A percentile compares a stretch with the other conserved stretches of the same genome.
These are phyloP conservation scores for Geotrichum fermentans DNA, from an alignment of 1,139 yeast species.

Conservation along the genomic window DNA sequence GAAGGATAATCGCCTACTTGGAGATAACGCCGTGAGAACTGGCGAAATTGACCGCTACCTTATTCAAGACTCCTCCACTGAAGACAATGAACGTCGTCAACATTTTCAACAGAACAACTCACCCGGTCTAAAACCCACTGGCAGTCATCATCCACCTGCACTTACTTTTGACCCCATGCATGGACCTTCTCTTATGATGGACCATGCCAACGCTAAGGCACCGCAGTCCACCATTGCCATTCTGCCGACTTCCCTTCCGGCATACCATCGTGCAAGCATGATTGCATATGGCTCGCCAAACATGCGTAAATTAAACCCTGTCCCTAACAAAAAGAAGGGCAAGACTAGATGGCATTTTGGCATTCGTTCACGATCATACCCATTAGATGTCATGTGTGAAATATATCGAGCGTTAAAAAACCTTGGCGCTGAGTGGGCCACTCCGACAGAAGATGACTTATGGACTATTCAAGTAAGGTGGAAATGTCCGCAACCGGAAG, in stretches of 20 bases:
- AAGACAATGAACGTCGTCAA: slow-evolving; percentile 16
- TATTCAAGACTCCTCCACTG: slow-evolving; percentile 26
- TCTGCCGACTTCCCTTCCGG: slow-evolving; percentile 88
- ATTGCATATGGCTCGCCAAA: slow-evolving; percentile 39
- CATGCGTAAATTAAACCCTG: slow-evolving; percentile 59
- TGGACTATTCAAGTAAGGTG: slow-evolving; percentile 98
- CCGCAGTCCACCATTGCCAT: slow-evolving; percentile 69
- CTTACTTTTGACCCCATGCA: slow-evolving; percentile 31
- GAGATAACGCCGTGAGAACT: slow-evolving; percentile 26
- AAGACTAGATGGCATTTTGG: slow-evolving; percentile 99
- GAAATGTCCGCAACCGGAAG: slow-evolving; percentile 60
- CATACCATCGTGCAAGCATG: slow-evolving; percentile 92
- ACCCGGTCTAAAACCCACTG: slow-evolving; percentile 19
- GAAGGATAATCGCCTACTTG: slow-evolving; percentile 69
- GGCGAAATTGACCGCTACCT: slow-evolving; percentile 36
- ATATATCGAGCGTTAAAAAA: slow-evolving; percentile 89
- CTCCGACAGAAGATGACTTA: slow-evolving; percentile 77
- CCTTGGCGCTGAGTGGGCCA: slow-evolving; percentile 96
- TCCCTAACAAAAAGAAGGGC: slow-evolving; percentile 65
- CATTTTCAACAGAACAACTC: slow-evolving; percentile 15
- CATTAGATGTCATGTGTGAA: slow-evolving; percentile 98
- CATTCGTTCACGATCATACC: slow-evolving; percentile 90
- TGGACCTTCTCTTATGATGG: slow-evolving; percentile 30
- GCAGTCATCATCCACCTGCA: slow-evolving; percentile 34
- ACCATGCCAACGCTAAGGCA: slow-evolving; percentile 35